Evolutionary conservation across 2,329 filamentous ascomycete genomes (phyloP).

Genomic region (Orbilia quercus): DNA sequence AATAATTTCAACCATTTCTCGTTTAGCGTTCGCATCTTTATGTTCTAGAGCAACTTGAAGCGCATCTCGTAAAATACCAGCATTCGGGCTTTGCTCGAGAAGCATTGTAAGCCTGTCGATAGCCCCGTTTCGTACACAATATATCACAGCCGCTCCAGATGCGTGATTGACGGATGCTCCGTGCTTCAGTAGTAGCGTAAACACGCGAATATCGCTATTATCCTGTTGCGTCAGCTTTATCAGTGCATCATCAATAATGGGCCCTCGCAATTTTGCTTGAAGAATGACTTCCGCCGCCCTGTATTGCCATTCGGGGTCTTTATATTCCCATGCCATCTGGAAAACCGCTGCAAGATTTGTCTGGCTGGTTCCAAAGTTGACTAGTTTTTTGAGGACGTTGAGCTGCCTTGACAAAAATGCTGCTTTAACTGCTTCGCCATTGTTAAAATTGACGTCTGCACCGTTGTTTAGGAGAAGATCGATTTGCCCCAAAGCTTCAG

Average conservation of each 20-base stretch:
- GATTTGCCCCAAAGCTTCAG: slow-evolving; percentile 49
- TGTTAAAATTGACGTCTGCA: slow-evolving; percentile 43
- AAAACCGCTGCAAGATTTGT: slow-evolving; percentile 33
- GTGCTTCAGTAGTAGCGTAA: slow-evolving; percentile 35
- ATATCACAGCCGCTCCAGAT: slow-evolving; percentile 40
- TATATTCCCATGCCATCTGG: slow-evolving; percentile 39
- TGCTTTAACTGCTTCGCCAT: slow-evolving; percentile 36
- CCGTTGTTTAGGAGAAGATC: slow-evolving; percentile 38
- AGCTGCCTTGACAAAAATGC: slow-evolving; percentile 44
- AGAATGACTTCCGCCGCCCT: slow-evolving; percentile 36
- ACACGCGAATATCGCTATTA: slow-evolving; percentile 23
- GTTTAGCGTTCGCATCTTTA: slow-evolving; percentile 11
- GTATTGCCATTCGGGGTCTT: slow-evolving; percentile 44
- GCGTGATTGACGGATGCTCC: slow-evolving; percentile 48
- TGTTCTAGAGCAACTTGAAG: slow-evolving; percentile 43
- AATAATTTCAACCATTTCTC: slow-evolving; percentile 38
- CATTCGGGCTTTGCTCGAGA: slow-evolving; percentile 21
- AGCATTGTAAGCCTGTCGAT: slow-evolving; percentile 34
- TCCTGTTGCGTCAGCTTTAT: slow-evolving; percentile 44
- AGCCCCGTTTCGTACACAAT: slow-evolving; percentile 21
- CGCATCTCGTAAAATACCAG: slow-evolving; percentile 32
- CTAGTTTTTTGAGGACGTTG: slow-evolving; percentile 36
- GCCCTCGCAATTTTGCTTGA: slow-evolving; percentile 28
- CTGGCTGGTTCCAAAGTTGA: slow-evolving; percentile 12
- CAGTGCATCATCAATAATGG: slow-evolving; percentile 37